Evolutionary conservation across 2,329 filamentous ascomycete species (phyloP).

Genomic region (Bipolaris zeicola): DNA sequence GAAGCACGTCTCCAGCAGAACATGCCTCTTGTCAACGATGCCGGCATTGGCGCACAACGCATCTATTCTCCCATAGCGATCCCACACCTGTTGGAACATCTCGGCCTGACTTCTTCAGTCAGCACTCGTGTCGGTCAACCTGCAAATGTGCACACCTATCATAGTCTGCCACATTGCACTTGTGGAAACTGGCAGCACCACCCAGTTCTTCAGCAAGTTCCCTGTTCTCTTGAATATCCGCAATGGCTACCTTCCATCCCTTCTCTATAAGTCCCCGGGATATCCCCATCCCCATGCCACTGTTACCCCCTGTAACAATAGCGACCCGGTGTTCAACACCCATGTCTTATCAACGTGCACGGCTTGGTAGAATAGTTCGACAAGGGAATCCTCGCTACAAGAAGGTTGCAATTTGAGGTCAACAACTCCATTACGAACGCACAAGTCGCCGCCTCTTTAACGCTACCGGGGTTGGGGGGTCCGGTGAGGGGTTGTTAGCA

Average conservation of each 20-base stretch:
- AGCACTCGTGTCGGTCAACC: background rate
- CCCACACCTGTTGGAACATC: slow-evolving; percentile 54
- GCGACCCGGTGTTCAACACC: slow-evolving; percentile 16
- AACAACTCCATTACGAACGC: background rate
- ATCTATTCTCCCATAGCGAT: slow-evolving; percentile 56
- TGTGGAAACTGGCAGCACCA: slow-evolving; percentile 26
- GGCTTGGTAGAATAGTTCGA: background rate
- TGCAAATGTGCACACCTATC: slow-evolving; percentile 19
- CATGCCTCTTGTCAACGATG: slow-evolving; percentile 51
- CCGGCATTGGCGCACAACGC: slow-evolving; percentile 59
- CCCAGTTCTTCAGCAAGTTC: slow-evolving; percentile 34
- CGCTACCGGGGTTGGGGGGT: too few species aligned
- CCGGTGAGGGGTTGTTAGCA: background rate
- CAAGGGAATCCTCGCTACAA: background rate
- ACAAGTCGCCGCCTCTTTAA: too few species aligned
- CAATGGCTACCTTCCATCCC: slow-evolving; percentile 39
- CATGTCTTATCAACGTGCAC: background rate
- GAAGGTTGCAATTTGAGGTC: background rate
- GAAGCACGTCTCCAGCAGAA: background rate
- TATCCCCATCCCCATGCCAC: slow-evolving; percentile 36
- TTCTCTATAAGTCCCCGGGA: slow-evolving; percentile 23
- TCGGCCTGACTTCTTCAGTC: slow-evolving; percentile 48
- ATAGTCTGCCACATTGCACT: slow-evolving; percentile 37
- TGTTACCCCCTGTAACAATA: slow-evolving; percentile 38
- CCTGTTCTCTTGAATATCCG: slow-evolving; percentile 34